Percentiles rank a stretch among this genome's conserved stretches.
Evolutionary conservation across 768 basidiomycete genomes (phyloP).

Genomic region (Mycena haematopus): DNA sequence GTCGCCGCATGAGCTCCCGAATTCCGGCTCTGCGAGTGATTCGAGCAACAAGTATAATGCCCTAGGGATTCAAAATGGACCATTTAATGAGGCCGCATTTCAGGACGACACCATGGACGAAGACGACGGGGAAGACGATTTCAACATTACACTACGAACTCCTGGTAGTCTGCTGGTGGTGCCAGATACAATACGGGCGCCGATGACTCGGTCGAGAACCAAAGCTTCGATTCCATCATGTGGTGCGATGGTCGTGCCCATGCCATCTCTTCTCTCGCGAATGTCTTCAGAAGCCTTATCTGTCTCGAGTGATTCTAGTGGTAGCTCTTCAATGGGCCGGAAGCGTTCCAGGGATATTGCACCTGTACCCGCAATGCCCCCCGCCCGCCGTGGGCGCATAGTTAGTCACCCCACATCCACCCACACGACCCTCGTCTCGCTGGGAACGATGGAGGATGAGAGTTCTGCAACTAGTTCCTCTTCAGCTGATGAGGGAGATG

Average conservation of each 20-base stretch:
- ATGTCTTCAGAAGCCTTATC: slow-evolving; percentile 29
- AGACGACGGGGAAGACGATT: slow-evolving; percentile 63
- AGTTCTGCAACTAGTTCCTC: slow-evolving; percentile 10
- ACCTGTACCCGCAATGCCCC: background rate
- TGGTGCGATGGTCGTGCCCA: background rate
- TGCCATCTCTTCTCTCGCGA: slow-evolving; percentile 21
- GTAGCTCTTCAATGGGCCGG: background rate
- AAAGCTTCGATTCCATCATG: background rate
- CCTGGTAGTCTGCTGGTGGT: slow-evolving; percentile 45
- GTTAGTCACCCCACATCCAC: background rate
- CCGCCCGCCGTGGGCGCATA: background rate
- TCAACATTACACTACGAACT: slow-evolving; percentile 71
- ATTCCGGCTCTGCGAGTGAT: slow-evolving; percentile 64
- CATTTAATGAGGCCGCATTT: slow-evolving; percentile 29
- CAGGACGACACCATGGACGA: slow-evolving; percentile 38
- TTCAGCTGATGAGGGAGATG: background rate
- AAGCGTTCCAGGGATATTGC: slow-evolving; percentile 21
- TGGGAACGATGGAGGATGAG: slow-evolving; percentile 12
- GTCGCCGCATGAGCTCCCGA: slow-evolving; percentile 63
- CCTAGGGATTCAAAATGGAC: slow-evolving; percentile 15
- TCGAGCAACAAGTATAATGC: slow-evolving; percentile 61
- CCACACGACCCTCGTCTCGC: background rate
- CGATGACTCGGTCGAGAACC: slow-evolving; percentile 20
- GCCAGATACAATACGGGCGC: background rate
- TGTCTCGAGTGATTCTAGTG: slow-evolving; percentile 16